Evolutionary conservation across 1,284 basidiomycete genomes (phyloP), one percentile per base, ranked within the genome.

Genomic region (Cutaneotrichosporon cutaneum): DNA sequence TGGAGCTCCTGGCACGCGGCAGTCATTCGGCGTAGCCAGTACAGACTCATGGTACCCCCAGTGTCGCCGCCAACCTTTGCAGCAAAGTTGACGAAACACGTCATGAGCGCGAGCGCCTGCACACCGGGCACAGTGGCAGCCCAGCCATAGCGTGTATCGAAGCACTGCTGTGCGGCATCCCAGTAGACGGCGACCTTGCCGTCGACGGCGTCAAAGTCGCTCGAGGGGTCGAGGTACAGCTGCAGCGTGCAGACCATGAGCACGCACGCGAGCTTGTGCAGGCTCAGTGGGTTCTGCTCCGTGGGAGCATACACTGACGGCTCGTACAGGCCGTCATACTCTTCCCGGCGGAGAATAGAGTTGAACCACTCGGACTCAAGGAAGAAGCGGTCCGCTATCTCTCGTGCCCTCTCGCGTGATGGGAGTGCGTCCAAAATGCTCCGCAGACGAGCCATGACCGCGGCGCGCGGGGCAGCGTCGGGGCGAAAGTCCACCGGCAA

Each of bases 181-280:
- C 75, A 77, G 60, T 74, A 77, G 11, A 64, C 54, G 0, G 67
- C 72, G 10, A 77, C 64, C 4, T 61, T 54, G 3, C 72, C 68
- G 60, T 72, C 66, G 24, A 54, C 35, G 10, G 33, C 21, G 11
- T 75, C 71, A 16, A 59, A 56, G 63, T 59, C 66, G 56, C 69
- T 65, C 0, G 59, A 39, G 7, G 74, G 58, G 57, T 77, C 75
- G 26, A 77, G 67, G 54, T 72, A 76, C 13, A 64, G 64, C n/a
- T 76, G 71, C 21, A 77, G 66, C 0, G 69, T 68, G n/a, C 76
- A 61, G 11, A 76, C 66, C 63, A 77, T 77, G 16, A 76, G 58
- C n/a, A 77, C 75, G 50, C 70, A 70, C 11, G 76, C 75, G 10
- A 77, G 70, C 58, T 77, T 77, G 61, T 77, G 76, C 0, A 74